Percentiles rank a stretch among this genome's conserved stretches.
Conservation (phyloP, 2,329 filamentous ascomycete genomes). For the Colletotrichum sp. region DNA sequence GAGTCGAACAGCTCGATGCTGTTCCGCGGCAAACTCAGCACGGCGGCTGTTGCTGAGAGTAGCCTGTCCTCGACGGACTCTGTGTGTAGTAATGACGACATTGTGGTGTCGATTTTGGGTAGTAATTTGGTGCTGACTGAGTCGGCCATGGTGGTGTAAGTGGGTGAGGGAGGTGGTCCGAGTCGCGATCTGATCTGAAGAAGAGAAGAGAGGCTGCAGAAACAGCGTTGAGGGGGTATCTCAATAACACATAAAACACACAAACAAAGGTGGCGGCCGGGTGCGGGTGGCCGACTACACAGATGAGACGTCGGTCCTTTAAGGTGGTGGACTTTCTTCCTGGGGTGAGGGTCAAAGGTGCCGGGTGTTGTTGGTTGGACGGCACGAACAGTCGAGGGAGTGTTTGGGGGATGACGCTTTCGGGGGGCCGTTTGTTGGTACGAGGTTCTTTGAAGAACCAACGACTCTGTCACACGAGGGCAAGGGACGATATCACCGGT, state of each 20-base stretch:
- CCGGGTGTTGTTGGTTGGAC: conserved; percentile 4
- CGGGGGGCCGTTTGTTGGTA: conserved; percentile 2
- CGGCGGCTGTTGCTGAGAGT: conserved; percentile 37
- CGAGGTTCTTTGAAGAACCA: not conserved
- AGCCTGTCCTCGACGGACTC: conserved; percentile 34
- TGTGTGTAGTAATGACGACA: conserved; percentile 8
- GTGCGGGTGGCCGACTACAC: conserved; percentile 3
- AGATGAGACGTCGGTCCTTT: conserved; percentile 4
- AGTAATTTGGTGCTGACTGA: conserved; percentile 15
- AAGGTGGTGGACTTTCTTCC: not conserved
- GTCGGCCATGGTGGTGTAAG: conserved; percentile 10
- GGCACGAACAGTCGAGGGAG: not conserved
- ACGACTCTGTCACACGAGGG: not conserved
- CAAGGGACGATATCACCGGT: not conserved
- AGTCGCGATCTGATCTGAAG: conserved; percentile 9
- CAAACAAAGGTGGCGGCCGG: not conserved
- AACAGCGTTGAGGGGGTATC: conserved; percentile 16
- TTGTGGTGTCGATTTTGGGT: conserved; percentile 27
- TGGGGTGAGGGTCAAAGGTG: conserved; percentile 4
- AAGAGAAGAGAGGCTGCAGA: not conserved
- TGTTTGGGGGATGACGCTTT: not conserved
- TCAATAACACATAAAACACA: conserved; percentile 15
- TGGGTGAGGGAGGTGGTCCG: not conserved
- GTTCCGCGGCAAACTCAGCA: conserved; percentile 36
- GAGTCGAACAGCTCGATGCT: conserved; percentile 44